Percentiles rank a stretch among this genome's conserved stretches.
Conservation (phyloP, 2,329 filamentous ascomycete species). For the Nothophoma quercina region DNA sequence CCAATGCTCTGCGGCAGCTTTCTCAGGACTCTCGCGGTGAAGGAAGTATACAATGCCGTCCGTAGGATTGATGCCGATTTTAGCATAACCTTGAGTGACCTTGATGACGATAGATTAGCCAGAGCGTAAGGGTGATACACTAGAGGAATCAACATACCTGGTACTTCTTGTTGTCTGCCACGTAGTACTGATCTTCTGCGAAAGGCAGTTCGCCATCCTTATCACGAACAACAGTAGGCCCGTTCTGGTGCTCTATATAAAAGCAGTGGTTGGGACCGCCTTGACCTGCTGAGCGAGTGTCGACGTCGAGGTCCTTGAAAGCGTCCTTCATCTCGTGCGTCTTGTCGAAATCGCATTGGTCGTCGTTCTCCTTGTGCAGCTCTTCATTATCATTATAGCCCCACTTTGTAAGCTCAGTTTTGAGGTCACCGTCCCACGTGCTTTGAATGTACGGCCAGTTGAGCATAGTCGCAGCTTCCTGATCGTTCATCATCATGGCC, state of each 20-base stretch:
- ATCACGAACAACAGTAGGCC: slow-evolving; percentile 2
- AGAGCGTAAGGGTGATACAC: accelerated
- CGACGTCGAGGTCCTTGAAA: slow-evolving; percentile 14
- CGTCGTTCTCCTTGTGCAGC: background rate
- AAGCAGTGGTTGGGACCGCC: slow-evolving; percentile 22
- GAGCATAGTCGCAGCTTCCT: slow-evolving; percentile 13
- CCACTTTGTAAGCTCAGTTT: slow-evolving; percentile 18
- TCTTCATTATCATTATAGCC: slow-evolving; percentile 15
- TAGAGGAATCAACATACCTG: background rate
- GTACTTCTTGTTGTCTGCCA: slow-evolving; percentile 9
- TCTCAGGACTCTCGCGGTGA: slow-evolving; percentile 9
- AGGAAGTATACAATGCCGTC: slow-evolving; percentile 22
- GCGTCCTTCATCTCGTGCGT: slow-evolving; percentile 6
- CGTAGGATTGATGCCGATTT: slow-evolving; percentile 15
- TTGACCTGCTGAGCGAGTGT: background rate
- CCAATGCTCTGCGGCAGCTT: slow-evolving; percentile 3
- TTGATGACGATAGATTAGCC: background rate
- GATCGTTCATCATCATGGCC: slow-evolving; percentile 20
- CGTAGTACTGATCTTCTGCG: slow-evolving; percentile 13
- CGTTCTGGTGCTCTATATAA: slow-evolving; percentile 12
- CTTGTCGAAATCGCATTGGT: slow-evolving; percentile 14
- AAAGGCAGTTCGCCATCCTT: slow-evolving; percentile 7
- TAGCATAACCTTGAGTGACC: slow-evolving; percentile 13
- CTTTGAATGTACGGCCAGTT: slow-evolving; percentile 9
- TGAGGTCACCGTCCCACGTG: slow-evolving; percentile 19